phyloP scores from a whole-genome alignment of 2,329 filamentous ascomycete species.

The Colletotrichum lentis region DNA sequence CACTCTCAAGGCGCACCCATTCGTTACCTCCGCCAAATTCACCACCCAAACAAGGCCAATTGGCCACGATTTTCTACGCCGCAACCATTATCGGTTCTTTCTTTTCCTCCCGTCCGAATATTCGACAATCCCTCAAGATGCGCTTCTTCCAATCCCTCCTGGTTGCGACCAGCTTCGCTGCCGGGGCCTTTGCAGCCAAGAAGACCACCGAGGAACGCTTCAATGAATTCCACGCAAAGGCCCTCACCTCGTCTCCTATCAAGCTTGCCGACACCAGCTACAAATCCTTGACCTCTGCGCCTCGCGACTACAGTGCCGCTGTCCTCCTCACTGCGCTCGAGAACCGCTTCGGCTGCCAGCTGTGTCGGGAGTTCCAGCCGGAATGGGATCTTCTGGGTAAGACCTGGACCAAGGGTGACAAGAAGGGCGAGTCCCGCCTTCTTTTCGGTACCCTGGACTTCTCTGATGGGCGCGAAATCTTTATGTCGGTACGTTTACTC shows the following conservation, averaged over 20 bases:
- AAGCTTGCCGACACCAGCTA: slow-evolving; percentile 82
- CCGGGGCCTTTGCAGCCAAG: slow-evolving; percentile 69
- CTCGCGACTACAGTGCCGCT: slow-evolving; percentile 83
- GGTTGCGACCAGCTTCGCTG: slow-evolving; percentile 68
- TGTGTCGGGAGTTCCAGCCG: slow-evolving; percentile 91
- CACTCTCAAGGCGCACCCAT: slow-evolving; percentile 14
- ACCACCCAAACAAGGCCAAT: slow-evolving; percentile 19
- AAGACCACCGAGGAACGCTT: slow-evolving; percentile 73
- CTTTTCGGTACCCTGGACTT: slow-evolving; percentile 91
- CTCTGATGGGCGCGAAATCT: slow-evolving; percentile 79
- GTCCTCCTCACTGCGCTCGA: slow-evolving; percentile 90
- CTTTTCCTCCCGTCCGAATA: slow-evolving; percentile 12
- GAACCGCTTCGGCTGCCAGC: slow-evolving; percentile 79
- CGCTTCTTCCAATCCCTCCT: slow-evolving; percentile 71
- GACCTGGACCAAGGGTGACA: slow-evolving; percentile 89
- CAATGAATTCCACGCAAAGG: slow-evolving; percentile 72
- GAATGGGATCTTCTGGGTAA: slow-evolving; percentile 89
- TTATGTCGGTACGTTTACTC: slow-evolving; percentile 76
- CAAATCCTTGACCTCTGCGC: slow-evolving; percentile 75
- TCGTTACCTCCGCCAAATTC: slow-evolving; percentile 9
- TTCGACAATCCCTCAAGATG: slow-evolving; percentile 61
- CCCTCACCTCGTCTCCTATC: slow-evolving; percentile 71
- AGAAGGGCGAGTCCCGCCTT: slow-evolving; percentile 73
- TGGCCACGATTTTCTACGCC: slow-evolving; percentile 14
- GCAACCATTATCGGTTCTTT: slow-evolving; percentile 38